Base-by-base conservation (phyloP, 108 stramenopile genomes). In the Cylindrotheca closterium region DNA sequence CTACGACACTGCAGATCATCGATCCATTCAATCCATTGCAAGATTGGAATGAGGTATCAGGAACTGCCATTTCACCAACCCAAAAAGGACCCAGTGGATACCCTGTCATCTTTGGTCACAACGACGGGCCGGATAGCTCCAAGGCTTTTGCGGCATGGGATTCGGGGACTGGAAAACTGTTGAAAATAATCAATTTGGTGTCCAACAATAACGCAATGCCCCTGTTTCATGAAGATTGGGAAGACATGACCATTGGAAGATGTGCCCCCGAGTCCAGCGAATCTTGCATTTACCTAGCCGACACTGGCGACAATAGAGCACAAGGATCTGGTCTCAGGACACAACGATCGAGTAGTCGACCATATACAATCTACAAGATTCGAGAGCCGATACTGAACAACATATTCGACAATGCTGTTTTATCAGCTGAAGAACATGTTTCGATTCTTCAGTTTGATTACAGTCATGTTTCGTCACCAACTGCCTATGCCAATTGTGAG, bases 241-340 rank as follows among this genome's bases (percentile, higher is more conserved):
- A 51, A 51, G 51, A n/a, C 19, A 51, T 51, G 51, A 23, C 51
- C 18, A 51, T 51, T 21, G 51, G 51, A 7, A 22, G 21, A 7
- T 51, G 51, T 23, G 51, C 15, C 5, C 37, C 10, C 7, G 19
- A 51, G 7, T 5, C 5, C n/a, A 7, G 15, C 21, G 7, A n/a
- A 22, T 17, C 22, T n/a, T 58, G 57, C 42, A 19, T 58, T 18
- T 58, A 58, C 57, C 4, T 58, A 4, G 57, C 34, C n/a, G 57
- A 58, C 42, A 58, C 57, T 7, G 57, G 57, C 18, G 57, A 58
- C 57, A 58, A 58, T 25, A 24, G 7, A 30, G 57, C 57, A 4
- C 57, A 24, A 58, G 25, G 23, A 4, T 27, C 34, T 25, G 51
- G 51, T n/a, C 18, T 7, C 5, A n/a, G 19, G n/a, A 51, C 21